Percentiles rank a stretch among this genome's conserved stretches.
Conservation (phyloP, 352 stramenopile genomes). For the Phytophthora europaea region DNA sequence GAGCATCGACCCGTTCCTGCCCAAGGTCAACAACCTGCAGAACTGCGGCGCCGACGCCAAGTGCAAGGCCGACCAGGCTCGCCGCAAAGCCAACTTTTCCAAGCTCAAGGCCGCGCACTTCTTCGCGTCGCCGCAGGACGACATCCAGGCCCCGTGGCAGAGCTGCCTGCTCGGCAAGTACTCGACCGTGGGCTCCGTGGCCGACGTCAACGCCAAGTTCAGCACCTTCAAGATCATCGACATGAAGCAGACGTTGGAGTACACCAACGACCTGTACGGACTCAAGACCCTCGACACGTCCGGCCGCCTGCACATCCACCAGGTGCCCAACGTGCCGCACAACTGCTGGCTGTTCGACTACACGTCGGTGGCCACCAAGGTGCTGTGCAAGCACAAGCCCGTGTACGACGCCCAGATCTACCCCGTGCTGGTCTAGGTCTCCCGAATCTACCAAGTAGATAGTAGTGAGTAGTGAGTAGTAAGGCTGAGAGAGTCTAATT, state of each 20-base stretch:
- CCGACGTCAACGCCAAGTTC: slow-evolving; percentile 48
- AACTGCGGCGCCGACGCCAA: slow-evolving; percentile 21
- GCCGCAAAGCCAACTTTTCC: slow-evolving; percentile 57
- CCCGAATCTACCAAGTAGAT: slow-evolving; percentile 21
- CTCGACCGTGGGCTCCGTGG: slow-evolving; percentile 40
- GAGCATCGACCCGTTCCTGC: slow-evolving; percentile 52
- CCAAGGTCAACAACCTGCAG: slow-evolving; percentile 53
- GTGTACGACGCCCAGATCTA: slow-evolving; percentile 47
- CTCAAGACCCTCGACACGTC: slow-evolving; percentile 47
- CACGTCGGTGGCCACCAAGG: slow-evolving; percentile 40
- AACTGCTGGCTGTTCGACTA: slow-evolving; percentile 56
- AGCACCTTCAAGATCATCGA: slow-evolving; percentile 35
- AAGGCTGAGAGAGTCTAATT: slow-evolving; percentile 13
- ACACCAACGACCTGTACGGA: slow-evolving; percentile 46
- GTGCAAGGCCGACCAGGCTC: slow-evolving; percentile 35
- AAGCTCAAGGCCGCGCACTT: slow-evolving; percentile 56
- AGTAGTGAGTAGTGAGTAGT: neutral
- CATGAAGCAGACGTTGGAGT: slow-evolving; percentile 50
- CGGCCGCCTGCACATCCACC: slow-evolving; percentile 39
- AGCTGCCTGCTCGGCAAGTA: slow-evolving; percentile 56
- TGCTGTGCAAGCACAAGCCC: slow-evolving; percentile 38
- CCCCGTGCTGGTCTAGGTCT: slow-evolving; percentile 40
- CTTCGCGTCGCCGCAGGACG: slow-evolving; percentile 62
- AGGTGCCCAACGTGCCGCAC: slow-evolving; percentile 40
- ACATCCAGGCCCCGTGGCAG: slow-evolving; percentile 56